phyloP scores from a whole-genome alignment of 805 yeast species.

The Barnettozyma populi region DNA sequence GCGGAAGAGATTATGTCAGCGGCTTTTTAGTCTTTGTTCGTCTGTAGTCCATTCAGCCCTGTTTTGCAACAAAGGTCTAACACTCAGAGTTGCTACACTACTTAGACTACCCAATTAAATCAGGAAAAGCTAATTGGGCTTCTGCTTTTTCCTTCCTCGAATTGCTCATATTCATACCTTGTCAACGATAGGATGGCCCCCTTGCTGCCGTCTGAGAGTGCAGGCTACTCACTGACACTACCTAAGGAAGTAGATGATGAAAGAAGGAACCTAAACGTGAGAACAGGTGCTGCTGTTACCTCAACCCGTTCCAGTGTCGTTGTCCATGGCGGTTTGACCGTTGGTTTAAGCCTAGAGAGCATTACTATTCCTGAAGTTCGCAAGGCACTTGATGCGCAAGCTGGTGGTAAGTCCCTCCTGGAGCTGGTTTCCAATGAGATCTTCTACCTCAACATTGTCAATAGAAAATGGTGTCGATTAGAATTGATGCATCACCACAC shows the following conservation, averaged over 20 bases:
- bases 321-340: slow-evolving; percentile 63
- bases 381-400: slow-evolving; percentile 7
- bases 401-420: slow-evolving; percentile 5
- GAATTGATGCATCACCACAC: slow-evolving; percentile 18
- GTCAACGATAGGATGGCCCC: slow-evolving; percentile 42
- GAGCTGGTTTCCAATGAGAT: slow-evolving; percentile 50
- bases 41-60: not conserved
- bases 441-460: slow-evolving; percentile 54
- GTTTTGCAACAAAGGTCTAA: not conserved
- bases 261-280: slow-evolving; percentile 47
- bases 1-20: not conserved
- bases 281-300: slow-evolving; percentile 65
- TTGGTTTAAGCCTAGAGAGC: slow-evolving; percentile 36
- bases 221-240: slow-evolving; percentile 49
- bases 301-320: slow-evolving; percentile 55
- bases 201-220: slow-evolving; percentile 57
- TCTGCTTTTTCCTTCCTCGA: not conserved
- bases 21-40: not conserved
- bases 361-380: slow-evolving; percentile 15
- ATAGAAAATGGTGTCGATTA: slow-evolving; percentile 51
- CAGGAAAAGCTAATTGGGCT: not conserved
- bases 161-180: not conserved
- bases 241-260: slow-evolving; percentile 50
- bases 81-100: not conserved
- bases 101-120: not conserved